Evolutionary conservation across 495 filamentous ascomycete species (phyloP), one percentile per base, ranked within the genome.

Genomic region (Daldinia caldariorum): DNA sequence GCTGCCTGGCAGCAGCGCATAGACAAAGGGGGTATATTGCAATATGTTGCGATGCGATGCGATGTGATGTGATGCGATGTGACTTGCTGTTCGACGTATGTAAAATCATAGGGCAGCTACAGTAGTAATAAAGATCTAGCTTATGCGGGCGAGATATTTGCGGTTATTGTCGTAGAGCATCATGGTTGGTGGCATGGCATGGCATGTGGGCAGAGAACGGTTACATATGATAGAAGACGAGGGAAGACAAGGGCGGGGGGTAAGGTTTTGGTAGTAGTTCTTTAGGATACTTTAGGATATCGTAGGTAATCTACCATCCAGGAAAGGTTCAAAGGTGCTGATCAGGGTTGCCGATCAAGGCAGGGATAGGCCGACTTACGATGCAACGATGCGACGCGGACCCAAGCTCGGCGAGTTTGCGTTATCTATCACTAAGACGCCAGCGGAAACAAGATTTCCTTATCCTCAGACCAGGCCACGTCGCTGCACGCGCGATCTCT

Each of bases 381-480:
- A 71, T 71, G 56, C 63, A 59, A 70, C 62, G 68, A 43, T 35
- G 34, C 34, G 34, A 35, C 34, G 34, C 68, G 51, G 62, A 66
- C 68, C 62, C 51, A 70, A 65, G 59, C 58, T 66, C 62, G 68
- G 68, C 55, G 41, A 41, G 51, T 70, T 70, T 66, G 68, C 68
- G 58, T 70, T 66, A 66, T 62, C 68, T 3, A 66, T 62, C 68
- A 1, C 62, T 20, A 37, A 61, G 59, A 50, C 45, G 47, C 32
- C 32, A 58, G 32, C n/a, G 66, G 62, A 67, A 71, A 71, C 63
- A 71, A 71, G 63, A 71, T 67, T 71, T 67, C 45, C 43, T 54
- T 70, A 51, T 54, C 66, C 59, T 29, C 1, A 53, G 49, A 13
- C 49, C 29, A 29, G 34, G 49, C 26, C 22, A 22, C 49, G 39